phyloP scores from a whole-genome alignment of 371 early-diverging fungal genomes.

The Syncephalastrum monosporum region DNA sequence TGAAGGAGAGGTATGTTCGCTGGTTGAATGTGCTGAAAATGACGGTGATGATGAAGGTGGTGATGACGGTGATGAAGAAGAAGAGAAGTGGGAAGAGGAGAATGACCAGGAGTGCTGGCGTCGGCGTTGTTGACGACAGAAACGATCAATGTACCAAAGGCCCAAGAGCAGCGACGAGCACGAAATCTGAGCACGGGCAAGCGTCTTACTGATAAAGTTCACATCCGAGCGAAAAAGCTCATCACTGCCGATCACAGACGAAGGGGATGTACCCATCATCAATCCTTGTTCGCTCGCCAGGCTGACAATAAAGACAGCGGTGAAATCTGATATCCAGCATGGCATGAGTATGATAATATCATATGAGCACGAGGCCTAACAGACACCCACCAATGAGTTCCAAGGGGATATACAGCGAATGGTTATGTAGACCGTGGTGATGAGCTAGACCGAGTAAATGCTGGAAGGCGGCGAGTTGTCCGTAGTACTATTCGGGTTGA shows the following conservation, averaged over 20 bases:
- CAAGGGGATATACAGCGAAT: slow-evolving; percentile 45
- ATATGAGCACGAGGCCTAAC: neutral
- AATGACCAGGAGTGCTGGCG: slow-evolving; percentile 10
- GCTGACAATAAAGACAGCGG: slow-evolving; percentile 51
- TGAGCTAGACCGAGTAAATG: slow-evolving; percentile 23
- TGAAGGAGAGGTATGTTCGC: too few relatives aligned
- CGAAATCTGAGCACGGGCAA: slow-evolving; percentile 51
- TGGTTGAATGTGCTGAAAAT: too few relatives aligned
- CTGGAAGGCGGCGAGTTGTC: slow-evolving; percentile 27
- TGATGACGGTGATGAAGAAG: too few relatives aligned
- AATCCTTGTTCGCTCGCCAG: slow-evolving; percentile 40
- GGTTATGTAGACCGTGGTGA: slow-evolving; percentile 27
- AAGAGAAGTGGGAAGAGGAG: too few relatives aligned
- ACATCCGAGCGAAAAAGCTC: slow-evolving; percentile 23
- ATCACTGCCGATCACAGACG: neutral
- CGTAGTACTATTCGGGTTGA: slow-evolving; percentile 18
- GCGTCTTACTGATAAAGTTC: slow-evolving; percentile 52
- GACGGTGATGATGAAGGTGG: too few relatives aligned
- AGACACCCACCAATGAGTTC: slow-evolving; percentile 49
- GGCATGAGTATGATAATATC: neutral
- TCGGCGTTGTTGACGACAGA: slow-evolving; percentile 25
- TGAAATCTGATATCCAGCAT: slow-evolving; percentile 32
- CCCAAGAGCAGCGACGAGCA: slow-evolving; percentile 54
- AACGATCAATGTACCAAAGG: slow-evolving; percentile 54
- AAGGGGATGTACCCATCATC: slow-evolving; percentile 24